phyloP scores from a whole-genome alignment of 306 rosid species.

The Inga oerstediana region DNA sequence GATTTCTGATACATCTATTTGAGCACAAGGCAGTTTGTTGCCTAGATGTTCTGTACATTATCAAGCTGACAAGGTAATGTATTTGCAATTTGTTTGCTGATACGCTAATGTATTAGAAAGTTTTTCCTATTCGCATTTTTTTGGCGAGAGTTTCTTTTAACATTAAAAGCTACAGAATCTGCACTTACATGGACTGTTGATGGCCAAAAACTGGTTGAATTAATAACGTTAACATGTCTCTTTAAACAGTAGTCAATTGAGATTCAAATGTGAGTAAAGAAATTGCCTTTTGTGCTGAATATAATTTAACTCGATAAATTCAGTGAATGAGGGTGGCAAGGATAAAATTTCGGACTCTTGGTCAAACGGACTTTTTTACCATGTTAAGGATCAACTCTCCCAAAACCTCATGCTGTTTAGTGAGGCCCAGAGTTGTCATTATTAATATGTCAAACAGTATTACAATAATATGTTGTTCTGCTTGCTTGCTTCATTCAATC shows the following conservation, averaged over 20 bases:
- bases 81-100: not conserved
- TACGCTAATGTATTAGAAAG: not conserved
- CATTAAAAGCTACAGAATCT: not conserved
- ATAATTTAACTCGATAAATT: not conserved
- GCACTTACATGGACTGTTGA: not conserved
- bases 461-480: constrained; percentile 3
- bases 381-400: constrained; percentile 6
- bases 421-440: not conserved
- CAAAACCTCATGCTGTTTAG: not conserved
- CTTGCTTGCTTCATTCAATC: not conserved
- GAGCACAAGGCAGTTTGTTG: not conserved
- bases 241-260: not conserved
- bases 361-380: not conserved
- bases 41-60: not conserved
- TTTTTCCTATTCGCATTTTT: not conserved
- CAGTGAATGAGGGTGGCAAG: not conserved
- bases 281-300: not conserved
- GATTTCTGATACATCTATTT: not conserved
- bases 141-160: not conserved
- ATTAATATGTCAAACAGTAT: not conserved
- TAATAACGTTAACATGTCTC: not conserved
- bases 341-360: not conserved
- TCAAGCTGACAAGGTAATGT: not conserved
- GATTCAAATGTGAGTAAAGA: not conserved
- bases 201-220: not conserved